Evolutionary conservation across 2,329 filamentous ascomycete genomes (phyloP).

Genomic region (Triangularia verruculosa): DNA sequence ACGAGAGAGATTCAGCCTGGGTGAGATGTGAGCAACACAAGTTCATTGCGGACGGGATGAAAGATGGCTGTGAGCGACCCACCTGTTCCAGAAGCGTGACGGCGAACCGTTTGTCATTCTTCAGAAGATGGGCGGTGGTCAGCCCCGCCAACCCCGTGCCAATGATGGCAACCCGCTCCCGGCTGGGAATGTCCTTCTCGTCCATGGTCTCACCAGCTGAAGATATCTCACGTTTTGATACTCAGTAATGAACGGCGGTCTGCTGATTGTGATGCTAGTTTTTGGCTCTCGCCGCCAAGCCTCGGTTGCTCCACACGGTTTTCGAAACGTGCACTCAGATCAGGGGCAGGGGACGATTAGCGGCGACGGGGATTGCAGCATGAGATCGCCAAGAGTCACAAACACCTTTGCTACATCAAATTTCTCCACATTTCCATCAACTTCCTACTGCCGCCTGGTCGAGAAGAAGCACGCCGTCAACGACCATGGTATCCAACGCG

Average conservation of each 20-base stretch:
- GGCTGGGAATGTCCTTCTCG: neutral
- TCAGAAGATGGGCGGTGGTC: conserved; percentile 10
- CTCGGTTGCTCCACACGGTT: conserved; percentile 1
- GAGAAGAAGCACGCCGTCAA: neutral
- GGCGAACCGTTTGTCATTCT: conserved; percentile 9
- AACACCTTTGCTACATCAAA: neutral
- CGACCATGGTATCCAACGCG: neutral
- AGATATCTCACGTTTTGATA: neutral
- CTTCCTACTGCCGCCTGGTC: neutral
- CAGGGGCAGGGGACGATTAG: neutral
- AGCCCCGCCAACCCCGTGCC: conserved; percentile 10
- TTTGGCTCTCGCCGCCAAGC: conserved; percentile 2
- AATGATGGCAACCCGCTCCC: conserved; percentile 7
- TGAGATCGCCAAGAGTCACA: neutral
- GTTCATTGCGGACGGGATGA: neutral
- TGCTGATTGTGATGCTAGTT: neutral
- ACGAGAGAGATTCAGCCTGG: conserved; percentile 11
- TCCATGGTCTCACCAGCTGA: neutral
- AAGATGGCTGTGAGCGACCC: neutral
- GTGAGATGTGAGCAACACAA: neutral
- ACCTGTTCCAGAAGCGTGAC: conserved; percentile 12
- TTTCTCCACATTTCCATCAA: neutral
- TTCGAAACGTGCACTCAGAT: neutral
- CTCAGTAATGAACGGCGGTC: neutral
- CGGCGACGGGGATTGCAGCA: neutral